Evolutionary conservation across 805 yeast genomes (phyloP).

Genomic region (Lachancea thermotolerans): DNA sequence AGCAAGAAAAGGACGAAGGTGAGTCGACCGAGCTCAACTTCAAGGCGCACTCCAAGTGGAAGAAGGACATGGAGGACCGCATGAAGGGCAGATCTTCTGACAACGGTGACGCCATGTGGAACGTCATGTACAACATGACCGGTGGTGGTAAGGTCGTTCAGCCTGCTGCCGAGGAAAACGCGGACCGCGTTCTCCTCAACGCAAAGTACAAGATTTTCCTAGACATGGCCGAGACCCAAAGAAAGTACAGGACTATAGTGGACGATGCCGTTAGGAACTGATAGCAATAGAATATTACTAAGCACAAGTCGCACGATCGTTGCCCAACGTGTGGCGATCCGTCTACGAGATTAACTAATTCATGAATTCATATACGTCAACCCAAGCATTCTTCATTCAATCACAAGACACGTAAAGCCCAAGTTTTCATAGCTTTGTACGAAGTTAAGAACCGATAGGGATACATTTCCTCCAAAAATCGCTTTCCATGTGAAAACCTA

Average conservation of each 20-base stretch:
- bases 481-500: no score
- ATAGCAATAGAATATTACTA: not conserved
- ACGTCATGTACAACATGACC: constrained; percentile 75
- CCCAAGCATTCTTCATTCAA: no score
- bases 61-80: constrained; percentile 39
- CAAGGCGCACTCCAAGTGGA: constrained; percentile 46
- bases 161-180: constrained; percentile 52
- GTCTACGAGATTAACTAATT: no score
- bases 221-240: constrained; percentile 82
- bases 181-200: constrained; percentile 64
- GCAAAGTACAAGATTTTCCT: constrained; percentile 81
- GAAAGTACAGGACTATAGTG: constrained; percentile 64
- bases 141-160: constrained; percentile 74
- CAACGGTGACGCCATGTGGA: constrained; percentile 70
- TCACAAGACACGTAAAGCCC: no score
- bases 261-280: constrained; percentile 38
- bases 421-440: no score
- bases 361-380: no score
- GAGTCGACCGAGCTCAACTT: constrained; percentile 49
- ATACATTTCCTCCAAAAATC: no score
- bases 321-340: no score
- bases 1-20: constrained; percentile 33
- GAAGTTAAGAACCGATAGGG: no score
- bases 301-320: no score
- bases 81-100: constrained; percentile 9